Conservation (phyloP, 2,329 filamentous ascomycete species). For the Botryosphaeria dothidea region DNA sequence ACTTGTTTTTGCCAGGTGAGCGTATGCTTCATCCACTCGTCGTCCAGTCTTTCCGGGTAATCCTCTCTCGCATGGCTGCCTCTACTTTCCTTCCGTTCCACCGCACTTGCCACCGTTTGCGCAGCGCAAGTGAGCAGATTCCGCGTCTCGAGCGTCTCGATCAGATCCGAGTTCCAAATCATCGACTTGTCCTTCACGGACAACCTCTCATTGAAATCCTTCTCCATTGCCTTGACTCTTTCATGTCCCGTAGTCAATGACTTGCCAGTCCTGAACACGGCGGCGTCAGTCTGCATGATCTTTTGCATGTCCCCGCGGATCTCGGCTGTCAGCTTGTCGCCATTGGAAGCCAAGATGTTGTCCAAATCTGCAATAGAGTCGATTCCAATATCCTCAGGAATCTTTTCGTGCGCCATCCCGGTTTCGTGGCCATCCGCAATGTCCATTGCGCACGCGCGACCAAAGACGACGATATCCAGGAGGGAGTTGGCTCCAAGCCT, state of each 20-base stretch:
- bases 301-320: constrained; percentile 47
- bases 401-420: constrained; percentile 36
- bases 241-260: constrained; percentile 37
- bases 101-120: constrained; percentile 48
- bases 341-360: constrained; percentile 38
- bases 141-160: constrained; percentile 50
- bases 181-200: constrained; percentile 44
- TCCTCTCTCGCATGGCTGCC: constrained; percentile 52
- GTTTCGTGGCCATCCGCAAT: constrained; percentile 43
- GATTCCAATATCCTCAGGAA: constrained; percentile 37
- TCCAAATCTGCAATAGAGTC: constrained; percentile 38
- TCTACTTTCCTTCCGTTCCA: constrained; percentile 46
- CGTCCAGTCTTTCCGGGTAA: constrained; percentile 45
- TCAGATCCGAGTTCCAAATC: constrained; percentile 53
- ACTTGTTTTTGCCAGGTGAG: constrained; percentile 47
- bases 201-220: constrained; percentile 37
- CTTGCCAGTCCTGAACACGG: constrained; percentile 47
- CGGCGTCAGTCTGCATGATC: constrained; percentile 49
- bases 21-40: constrained; percentile 50
- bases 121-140: constrained; percentile 50
- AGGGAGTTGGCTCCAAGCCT: constrained; percentile 51
- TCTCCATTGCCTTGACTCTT: constrained; percentile 37
- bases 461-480: constrained; percentile 53
- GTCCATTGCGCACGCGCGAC: constrained; percentile 47
- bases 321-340: constrained; percentile 39